phyloP scores from a whole-genome alignment of 2,329 filamentous ascomycete species.

The Waltergamsia citrina region DNA sequence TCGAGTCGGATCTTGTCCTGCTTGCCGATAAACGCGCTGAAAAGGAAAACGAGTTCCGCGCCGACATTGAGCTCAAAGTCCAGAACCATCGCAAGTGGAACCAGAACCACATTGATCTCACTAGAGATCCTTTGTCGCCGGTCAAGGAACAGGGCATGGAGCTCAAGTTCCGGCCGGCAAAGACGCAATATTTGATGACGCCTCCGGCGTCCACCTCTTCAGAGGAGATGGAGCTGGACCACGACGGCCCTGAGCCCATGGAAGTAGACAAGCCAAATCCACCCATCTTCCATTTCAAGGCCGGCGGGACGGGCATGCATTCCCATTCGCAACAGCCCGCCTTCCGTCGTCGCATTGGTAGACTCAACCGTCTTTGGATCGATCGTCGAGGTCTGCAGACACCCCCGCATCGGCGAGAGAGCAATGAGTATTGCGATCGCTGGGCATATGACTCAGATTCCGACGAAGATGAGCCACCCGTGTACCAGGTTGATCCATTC shows the following conservation, averaged over 20 bases:
- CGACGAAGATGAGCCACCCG: slow-evolving; percentile 68
- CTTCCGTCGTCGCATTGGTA: slow-evolving; percentile 76
- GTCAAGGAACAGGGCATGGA: slow-evolving; percentile 55
- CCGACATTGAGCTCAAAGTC: slow-evolving; percentile 79
- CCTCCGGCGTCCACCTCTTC: slow-evolving; percentile 48
- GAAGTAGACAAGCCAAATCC: slow-evolving; percentile 21
- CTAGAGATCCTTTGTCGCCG: slow-evolving; percentile 74
- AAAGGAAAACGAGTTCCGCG: slow-evolving; percentile 70
- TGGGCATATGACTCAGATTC: slow-evolving; percentile 88
- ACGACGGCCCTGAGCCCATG: slow-evolving; percentile 32
- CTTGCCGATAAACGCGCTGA: slow-evolving; percentile 71
- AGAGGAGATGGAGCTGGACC: slow-evolving; percentile 46
- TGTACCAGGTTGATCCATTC: slow-evolving; percentile 68
- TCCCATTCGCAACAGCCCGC: slow-evolving; percentile 43
- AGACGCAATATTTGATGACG: slow-evolving; percentile 61
- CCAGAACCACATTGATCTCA: slow-evolving; percentile 78
- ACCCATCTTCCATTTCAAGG: slow-evolving; percentile 37
- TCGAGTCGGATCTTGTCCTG: slow-evolving; percentile 70
- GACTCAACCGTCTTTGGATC: slow-evolving; percentile 78
- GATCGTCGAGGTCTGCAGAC: slow-evolving; percentile 64
- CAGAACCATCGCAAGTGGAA: slow-evolving; percentile 90
- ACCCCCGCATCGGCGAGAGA: slow-evolving; percentile 31
- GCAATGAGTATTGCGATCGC: slow-evolving; percentile 45
- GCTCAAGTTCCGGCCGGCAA: slow-evolving; percentile 59
- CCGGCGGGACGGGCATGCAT: slow-evolving; percentile 27